Base-by-base conservation (phyloP, 2,329 filamentous ascomycete species). In the Aureobasidium melanogenum region DNA sequence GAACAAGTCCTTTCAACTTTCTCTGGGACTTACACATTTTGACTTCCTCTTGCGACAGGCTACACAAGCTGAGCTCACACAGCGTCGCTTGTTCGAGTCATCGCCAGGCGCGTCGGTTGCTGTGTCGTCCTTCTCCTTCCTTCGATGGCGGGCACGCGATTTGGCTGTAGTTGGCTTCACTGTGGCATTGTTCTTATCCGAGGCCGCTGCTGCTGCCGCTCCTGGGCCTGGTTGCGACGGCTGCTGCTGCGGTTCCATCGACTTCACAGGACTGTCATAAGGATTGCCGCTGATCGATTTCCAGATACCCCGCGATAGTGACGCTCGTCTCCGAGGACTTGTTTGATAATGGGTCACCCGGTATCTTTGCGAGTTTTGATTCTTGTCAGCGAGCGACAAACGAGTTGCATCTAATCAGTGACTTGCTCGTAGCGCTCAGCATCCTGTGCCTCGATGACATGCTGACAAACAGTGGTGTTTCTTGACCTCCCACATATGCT, bases 41-140 rank as follows among this genome's bases (percentile, higher is more conserved):
- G 67, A 70, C 61, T 74, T 73, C 15, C 71, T 69, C 63, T 71
- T 72, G 54, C 71, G 70, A 60, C 69, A 71, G 28, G 70, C 70
- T 43, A 72, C 67, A 61, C 70, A 72, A 17, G 70, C 70, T 4
- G 71, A 73, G 60, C 69, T 71, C 58, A 73, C 72, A 48, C 71
- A 79, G 60, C 76, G 67, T 54, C 77, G 67, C 70, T 79, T 79
- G 28, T 69, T 68, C 50, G 71, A 69, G 51, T 77, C 76, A 60
- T 77, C 74, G 38, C 67, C 67, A 2, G 69, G 68, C 2, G 52
- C 26, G 26, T 32, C 52, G 5, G 51, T 17, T 4, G 65, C 47
- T 32, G 66, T 66, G 22, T 66, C 55, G 41, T 58, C 44, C 30
- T 63, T 62, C 7, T 63, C 54, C 24, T 64, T 64, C 15, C 56